Percentiles rank a stretch among this genome's conserved stretches.
These are phyloP conservation scores for Lithospermum erythrorhizon DNA, from an alignment of 257 asterid genomes.

Conservation along the genomic window DNA sequence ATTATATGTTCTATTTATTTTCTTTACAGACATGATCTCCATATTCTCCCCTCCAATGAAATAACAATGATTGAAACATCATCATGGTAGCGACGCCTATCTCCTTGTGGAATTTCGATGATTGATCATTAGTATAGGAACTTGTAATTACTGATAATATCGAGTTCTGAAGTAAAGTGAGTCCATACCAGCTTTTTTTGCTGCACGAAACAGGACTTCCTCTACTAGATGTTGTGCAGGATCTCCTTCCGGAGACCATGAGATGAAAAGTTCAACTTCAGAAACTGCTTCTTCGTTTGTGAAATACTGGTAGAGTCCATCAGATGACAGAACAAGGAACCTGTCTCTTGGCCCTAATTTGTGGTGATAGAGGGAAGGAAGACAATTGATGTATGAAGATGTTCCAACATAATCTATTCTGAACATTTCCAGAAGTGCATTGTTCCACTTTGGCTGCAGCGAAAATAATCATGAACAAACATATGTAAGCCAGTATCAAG, in stretches of 20 bases:
- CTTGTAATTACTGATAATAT: neutral
- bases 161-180: neutral
- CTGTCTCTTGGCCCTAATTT: slow-evolving; percentile 57
- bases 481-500: neutral
- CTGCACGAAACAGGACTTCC: slow-evolving; percentile 84
- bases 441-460: slow-evolving; percentile 86
- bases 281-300: slow-evolving; percentile 91
- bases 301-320: slow-evolving; percentile 92
- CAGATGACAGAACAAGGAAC: slow-evolving; percentile 74
- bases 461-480: slow-evolving; percentile 6
- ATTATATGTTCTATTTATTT: slow-evolving; percentile 17
- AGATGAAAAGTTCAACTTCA: slow-evolving; percentile 70
- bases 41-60: slow-evolving; percentile 93
- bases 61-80: slow-evolving; percentile 93
- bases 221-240: slow-evolving; percentile 96
- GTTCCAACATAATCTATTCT: slow-evolving; percentile 63
- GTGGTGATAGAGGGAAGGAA: slow-evolving; percentile 76
- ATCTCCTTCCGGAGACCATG: slow-evolving; percentile 94
- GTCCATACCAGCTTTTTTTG: slow-evolving; percentile 67
- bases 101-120: slow-evolving; percentile 91
- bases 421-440: slow-evolving; percentile 80
- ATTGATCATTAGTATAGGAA: neutral
- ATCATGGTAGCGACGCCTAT: slow-evolving; percentile 87
- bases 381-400: slow-evolving; percentile 61
- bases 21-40: slow-evolving; percentile 81